These are phyloP conservation scores for Hypericum androsaemum DNA, from an alignment of 345 rosid species.

Conservation along the genomic window DNA sequence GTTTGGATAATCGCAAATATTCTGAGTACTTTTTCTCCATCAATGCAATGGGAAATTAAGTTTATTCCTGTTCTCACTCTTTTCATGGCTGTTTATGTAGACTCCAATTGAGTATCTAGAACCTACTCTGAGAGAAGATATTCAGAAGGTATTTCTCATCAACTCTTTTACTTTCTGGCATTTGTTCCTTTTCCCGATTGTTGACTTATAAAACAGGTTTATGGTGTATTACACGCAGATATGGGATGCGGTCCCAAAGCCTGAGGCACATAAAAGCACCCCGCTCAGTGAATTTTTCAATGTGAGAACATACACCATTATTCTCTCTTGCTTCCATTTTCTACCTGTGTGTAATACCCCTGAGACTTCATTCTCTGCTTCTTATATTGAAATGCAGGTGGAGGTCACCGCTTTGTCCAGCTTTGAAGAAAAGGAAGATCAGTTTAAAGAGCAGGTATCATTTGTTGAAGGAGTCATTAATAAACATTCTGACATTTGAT, in stretches of 20 bases:
- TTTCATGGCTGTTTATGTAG: slow-evolving; percentile 7
- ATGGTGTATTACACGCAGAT: slow-evolving; percentile 16
- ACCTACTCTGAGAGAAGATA: slow-evolving; percentile 23
- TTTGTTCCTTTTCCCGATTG: background rate
- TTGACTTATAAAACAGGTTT: background rate
- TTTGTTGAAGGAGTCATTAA: background rate
- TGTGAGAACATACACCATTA: slow-evolving; percentile 6
- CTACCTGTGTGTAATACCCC: background rate
- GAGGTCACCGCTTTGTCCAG: slow-evolving; percentile 29
- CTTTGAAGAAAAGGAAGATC: slow-evolving; percentile 29
- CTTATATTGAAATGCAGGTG: slow-evolving; percentile 16
- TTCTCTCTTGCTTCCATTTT: background rate
- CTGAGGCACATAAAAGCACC: slow-evolving; percentile 15
- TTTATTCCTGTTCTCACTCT: background rate
- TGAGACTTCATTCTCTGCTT: background rate
- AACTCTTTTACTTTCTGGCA: background rate
- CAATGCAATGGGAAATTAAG: background rate
- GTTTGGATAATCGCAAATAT: slow-evolving; percentile 3
- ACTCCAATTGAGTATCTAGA: slow-evolving; percentile 26
- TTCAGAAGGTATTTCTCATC: slow-evolving; percentile 21
- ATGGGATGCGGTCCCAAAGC: slow-evolving; percentile 24
- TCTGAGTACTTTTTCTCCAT: slow-evolving; percentile 1
- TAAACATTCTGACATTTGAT: too few relatives aligned
- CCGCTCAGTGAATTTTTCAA: slow-evolving; percentile 26
- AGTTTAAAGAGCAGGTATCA: slow-evolving; percentile 25